Evolutionary conservation across 2,329 filamentous ascomycete genomes (phyloP).

Genomic region (Colletotrichum sojae): DNA sequence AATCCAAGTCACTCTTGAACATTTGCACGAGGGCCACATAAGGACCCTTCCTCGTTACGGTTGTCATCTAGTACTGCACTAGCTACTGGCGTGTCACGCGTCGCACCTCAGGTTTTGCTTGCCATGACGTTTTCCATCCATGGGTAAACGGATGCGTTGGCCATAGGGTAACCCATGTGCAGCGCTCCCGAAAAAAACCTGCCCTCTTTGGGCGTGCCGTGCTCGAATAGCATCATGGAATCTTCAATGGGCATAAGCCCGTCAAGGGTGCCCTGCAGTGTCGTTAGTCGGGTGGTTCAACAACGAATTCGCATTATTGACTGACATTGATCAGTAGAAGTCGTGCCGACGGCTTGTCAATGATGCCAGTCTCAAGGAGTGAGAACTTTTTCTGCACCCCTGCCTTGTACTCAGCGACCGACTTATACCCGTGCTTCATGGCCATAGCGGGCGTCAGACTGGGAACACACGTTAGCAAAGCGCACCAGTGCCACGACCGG

Average conservation of each 20-base stretch:
- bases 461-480: not conserved
- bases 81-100: not conserved
- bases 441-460: constrained; percentile 69
- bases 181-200: constrained; percentile 71
- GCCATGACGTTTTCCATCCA: constrained; percentile 72
- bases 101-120: constrained; percentile 41
- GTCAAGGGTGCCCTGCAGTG: constrained; percentile 69
- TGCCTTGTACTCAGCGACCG: constrained; percentile 68
- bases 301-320: constrained; percentile 11
- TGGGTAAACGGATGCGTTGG: constrained; percentile 70
- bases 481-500: too few species aligned
- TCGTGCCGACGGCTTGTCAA: constrained; percentile 68
- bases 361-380: constrained; percentile 70
- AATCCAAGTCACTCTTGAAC: not conserved
- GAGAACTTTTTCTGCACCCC: constrained; percentile 74
- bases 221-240: constrained; percentile 74
- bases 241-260: constrained; percentile 79
- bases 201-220: constrained; percentile 76
- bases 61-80: not conserved
- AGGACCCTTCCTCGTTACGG: not conserved
- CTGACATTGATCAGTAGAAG: constrained; percentile 73
- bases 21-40: not conserved
- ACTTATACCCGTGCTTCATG: constrained; percentile 73
- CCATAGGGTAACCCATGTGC: constrained; percentile 78
- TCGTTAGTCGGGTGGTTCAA: not conserved